Evolutionary conservation across 768 basidiomycete species (phyloP), one percentile per base, ranked within the genome.

Genomic region (Pulveroboletus sp.): DNA sequence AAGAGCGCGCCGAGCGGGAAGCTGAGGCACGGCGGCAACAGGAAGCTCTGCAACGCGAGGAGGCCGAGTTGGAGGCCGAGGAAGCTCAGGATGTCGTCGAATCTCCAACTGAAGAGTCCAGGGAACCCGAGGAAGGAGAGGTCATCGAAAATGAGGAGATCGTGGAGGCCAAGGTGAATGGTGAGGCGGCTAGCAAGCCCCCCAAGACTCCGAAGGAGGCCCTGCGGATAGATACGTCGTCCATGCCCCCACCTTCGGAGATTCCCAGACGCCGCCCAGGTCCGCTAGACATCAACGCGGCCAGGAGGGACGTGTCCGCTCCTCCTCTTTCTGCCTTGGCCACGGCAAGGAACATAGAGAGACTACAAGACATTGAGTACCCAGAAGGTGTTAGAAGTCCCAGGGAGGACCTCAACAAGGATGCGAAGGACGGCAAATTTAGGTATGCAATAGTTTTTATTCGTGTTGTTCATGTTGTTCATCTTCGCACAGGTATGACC

Each of bases 351-450:
- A 80, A 83, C 54, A 95, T 99, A 56, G 83, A 87, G 43, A 86
- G 95, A 67, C 79, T 98, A 40, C 75, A 76, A 29, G 72, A 79
- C 39, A 77, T 97, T 36, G 70, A 78, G 20, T 97, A 97, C 64
- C 93, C 94, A 7, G 85, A 85, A 47, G 83, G 86, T 39, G 80
- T 93, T 65, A 76, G 76, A 64, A 89, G 92, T 47, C 95, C 95
- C 3, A 80, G 78, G 56, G 71, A 85, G 7, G 92, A 91, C 57
- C 85, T 98, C 57, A 97, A 96, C 68, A 73, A 79, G 47, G 80
- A 85, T 53, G 86, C 85, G 7, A 81, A 85, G 70, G 82, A 90
- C 48, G 93, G 93, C 59, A 94, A 92, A 70, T 95, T 92, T 75
- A 81, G 85, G 90, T 89, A 69, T 52, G 60, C 51, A 20, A 45